Percentiles rank a stretch among this genome's conserved stretches.
Conservation (phyloP, 2,329 filamentous ascomycete genomes). For the Ophiosphaerella herpotricha region DNA sequence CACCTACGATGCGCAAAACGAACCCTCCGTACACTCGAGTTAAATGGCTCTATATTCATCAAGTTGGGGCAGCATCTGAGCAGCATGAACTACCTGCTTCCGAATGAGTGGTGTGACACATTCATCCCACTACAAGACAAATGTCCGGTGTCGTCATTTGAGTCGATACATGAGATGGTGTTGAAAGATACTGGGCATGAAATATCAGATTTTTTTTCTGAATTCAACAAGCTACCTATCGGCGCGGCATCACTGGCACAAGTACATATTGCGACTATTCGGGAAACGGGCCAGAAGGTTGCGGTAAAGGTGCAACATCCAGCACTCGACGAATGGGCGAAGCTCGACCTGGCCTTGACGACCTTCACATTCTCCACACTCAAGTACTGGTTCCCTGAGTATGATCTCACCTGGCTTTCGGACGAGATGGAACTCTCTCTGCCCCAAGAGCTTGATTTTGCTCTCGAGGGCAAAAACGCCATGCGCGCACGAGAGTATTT, state of each 20-base stretch:
- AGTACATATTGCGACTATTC: conserved; percentile 85
- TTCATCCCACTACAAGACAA: conserved; percentile 96
- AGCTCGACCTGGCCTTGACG: conserved; percentile 84
- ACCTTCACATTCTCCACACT: conserved; percentile 86
- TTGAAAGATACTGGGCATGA: conserved; percentile 77
- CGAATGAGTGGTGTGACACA: conserved; percentile 89
- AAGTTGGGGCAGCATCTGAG: conserved; percentile 96
- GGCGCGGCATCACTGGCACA: conserved; percentile 94
- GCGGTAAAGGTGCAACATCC: conserved; percentile 98
- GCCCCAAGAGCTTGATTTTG: conserved; percentile 89
- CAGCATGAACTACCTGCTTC: conserved; percentile 92
- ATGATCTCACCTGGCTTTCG: conserved; percentile 94
- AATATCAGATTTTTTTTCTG: conserved; percentile 81
- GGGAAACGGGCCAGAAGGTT: conserved; percentile 80
- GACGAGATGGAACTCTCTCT: conserved; percentile 90
- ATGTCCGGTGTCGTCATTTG: conserved; percentile 88
- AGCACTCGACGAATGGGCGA: conserved; percentile 83
- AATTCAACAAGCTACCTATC: conserved; percentile 79
- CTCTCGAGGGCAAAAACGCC: conserved; percentile 83
- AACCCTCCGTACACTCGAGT: conserved; percentile 84
- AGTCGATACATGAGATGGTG: conserved; percentile 88
- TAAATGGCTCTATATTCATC: conserved; percentile 97
- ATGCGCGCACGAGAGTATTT: conserved; percentile 81
- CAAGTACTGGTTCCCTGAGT: conserved; percentile 94
- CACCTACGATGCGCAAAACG: conserved; percentile 91